These are phyloP conservation scores for Coniochaeta sp. DNA, from an alignment of 2,329 filamentous ascomycete species.

Conservation along the genomic window DNA sequence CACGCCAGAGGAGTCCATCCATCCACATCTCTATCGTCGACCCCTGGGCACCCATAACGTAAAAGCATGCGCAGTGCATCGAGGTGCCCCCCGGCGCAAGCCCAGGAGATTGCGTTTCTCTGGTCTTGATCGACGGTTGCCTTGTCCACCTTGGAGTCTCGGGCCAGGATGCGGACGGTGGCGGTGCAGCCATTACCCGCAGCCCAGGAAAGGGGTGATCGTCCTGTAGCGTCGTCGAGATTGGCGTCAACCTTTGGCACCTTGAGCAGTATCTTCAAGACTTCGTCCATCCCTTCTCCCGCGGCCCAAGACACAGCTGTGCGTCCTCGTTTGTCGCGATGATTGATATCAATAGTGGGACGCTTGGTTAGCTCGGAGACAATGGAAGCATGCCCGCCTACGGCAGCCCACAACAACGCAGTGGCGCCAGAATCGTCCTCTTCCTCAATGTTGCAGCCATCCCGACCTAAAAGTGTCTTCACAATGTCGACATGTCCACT, in stretches of 20 bases:
- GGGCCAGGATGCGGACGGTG: constrained; percentile 16
- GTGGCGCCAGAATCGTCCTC: constrained; percentile 19
- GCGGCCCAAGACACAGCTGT: no score
- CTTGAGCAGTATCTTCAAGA: no score
- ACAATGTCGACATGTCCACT: constrained; percentile 22
- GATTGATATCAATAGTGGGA: no score
- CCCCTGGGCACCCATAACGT: constrained; percentile 17
- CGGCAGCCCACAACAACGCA: constrained; percentile 22
- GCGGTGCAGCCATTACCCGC: constrained; percentile 17
- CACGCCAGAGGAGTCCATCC: constrained; percentile 27
- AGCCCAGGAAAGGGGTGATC: constrained; percentile 22
- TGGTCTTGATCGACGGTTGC: constrained; percentile 18
- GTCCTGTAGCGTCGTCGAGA: background rate
- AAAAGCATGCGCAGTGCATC: constrained; percentile 11
- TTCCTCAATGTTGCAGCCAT: constrained; percentile 12
- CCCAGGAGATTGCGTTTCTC: constrained; percentile 24
- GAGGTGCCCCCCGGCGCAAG: constrained; percentile 14
- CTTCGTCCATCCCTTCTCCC: no score
- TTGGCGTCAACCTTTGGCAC: no score
- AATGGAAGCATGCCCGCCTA: constrained; percentile 16
- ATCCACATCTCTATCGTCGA: constrained; percentile 22
- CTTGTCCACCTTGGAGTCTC: constrained; percentile 16
- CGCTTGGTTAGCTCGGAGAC: constrained; percentile 5
- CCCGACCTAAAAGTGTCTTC: constrained; percentile 13
- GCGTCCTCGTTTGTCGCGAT: no score